Percentiles rank a stretch among this genome's conserved stretches.
Conservation (phyloP, 2,329 filamentous ascomycete genomes). For the Aspergillus udagawae region DNA sequence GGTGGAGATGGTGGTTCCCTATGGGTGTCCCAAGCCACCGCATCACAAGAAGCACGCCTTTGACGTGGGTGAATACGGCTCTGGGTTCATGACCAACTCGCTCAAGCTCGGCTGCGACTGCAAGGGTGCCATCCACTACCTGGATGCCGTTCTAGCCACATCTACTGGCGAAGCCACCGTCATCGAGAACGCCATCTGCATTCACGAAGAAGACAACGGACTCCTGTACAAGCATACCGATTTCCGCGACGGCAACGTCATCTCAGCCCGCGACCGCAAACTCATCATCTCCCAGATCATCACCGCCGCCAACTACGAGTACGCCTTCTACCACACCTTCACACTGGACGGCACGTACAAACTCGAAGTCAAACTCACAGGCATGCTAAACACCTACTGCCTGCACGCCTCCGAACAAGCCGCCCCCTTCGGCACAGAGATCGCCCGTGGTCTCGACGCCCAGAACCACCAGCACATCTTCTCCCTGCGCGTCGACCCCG, state of each 20-base stretch:
- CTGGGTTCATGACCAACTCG: constrained; percentile 26
- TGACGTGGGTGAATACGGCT: constrained; percentile 25
- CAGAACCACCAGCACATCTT: constrained; percentile 95
- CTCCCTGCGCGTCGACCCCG: constrained; percentile 79
- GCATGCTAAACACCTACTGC: constrained; percentile 84
- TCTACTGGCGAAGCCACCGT: constrained; percentile 19
- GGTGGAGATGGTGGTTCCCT: constrained; percentile 21
- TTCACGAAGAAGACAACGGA: constrained; percentile 29
- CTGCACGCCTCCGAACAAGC: constrained; percentile 75
- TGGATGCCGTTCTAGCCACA: constrained; percentile 24
- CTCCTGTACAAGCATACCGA: constrained; percentile 70
- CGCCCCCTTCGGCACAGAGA: constrained; percentile 81
- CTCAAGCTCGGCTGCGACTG: constrained; percentile 27
- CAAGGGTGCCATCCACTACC: constrained; percentile 26
- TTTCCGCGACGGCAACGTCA: constrained; percentile 80
- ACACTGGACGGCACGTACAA: constrained; percentile 87
- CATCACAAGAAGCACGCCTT: constrained; percentile 29
- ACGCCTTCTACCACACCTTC: constrained; percentile 79
- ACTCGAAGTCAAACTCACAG: constrained; percentile 82
- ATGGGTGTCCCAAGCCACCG: constrained; percentile 23
- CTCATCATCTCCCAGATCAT: constrained; percentile 85
- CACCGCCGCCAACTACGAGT: constrained; percentile 92
- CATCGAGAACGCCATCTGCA: constrained; percentile 22
- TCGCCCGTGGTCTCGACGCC: constrained; percentile 82
- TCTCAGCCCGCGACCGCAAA: constrained; percentile 79